Evolutionary conservation across 495 filamentous ascomycete species (phyloP).

Genomic region (Achaetomiella virescens): DNA sequence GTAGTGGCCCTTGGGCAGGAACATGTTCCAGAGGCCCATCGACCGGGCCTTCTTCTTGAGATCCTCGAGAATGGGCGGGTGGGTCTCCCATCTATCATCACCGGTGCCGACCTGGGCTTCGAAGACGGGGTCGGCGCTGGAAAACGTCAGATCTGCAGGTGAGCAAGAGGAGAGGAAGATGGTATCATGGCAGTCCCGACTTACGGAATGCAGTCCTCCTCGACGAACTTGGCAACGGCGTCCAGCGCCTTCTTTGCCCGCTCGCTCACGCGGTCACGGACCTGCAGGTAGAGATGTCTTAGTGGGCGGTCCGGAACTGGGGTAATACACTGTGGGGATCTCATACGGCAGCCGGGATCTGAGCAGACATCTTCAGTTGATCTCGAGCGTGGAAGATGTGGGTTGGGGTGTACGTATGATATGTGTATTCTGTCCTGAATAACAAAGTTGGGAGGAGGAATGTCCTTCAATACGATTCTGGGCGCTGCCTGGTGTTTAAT

Average conservation of each 20-base stretch:
- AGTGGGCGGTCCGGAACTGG: conserved; percentile 15
- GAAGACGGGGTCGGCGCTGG: conserved; percentile 65
- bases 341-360: conserved; percentile 62
- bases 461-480: not conserved
- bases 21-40: conserved; percentile 97
- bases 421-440: not conserved
- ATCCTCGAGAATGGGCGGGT: conserved; percentile 77
- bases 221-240: conserved; percentile 89
- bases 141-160: conserved; percentile 11
- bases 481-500: conserved; percentile 6
- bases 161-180: not conserved
- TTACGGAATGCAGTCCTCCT: conserved; percentile 86
- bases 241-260: conserved; percentile 61
- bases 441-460: not conserved
- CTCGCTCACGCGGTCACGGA: conserved; percentile 63
- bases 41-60: conserved; percentile 78
- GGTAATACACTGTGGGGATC: conserved; percentile 6
- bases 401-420: not conserved
- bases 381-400: not conserved
- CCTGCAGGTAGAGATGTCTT: conserved; percentile 30
- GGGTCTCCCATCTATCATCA: conserved; percentile 64
- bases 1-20: conserved; percentile 91
- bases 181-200: too few relatives aligned
- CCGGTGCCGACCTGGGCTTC: conserved; percentile 72
- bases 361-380: conserved; percentile 49